phyloP scores from a whole-genome alignment of 1,284 basidiomycete species.

The Ceratobasidium sp. region DNA sequence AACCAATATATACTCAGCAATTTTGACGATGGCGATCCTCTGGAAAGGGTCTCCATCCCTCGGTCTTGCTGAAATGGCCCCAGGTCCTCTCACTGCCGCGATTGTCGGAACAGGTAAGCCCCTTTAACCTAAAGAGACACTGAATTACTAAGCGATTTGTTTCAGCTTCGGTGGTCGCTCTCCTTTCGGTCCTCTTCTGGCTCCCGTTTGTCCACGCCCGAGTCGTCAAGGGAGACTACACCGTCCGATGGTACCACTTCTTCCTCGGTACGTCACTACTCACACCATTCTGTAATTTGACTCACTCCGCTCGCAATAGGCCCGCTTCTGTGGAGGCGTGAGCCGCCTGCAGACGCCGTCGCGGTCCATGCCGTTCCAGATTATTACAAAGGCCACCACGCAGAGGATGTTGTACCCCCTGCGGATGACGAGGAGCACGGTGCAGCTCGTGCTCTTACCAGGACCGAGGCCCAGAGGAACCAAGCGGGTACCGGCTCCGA shows the following conservation, averaged over 20 bases:
- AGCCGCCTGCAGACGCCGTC: constrained; percentile 54
- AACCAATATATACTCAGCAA: constrained; percentile 41
- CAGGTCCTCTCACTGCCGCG: constrained; percentile 55
- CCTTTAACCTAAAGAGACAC: background rate
- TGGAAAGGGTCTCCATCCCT: constrained; percentile 56
- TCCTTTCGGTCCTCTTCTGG: constrained; percentile 60
- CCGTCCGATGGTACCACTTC: constrained; percentile 58
- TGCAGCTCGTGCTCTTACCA: constrained; percentile 1
- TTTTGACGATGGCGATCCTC: constrained; percentile 50
- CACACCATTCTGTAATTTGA: background rate
- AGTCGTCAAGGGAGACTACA: constrained; percentile 61
- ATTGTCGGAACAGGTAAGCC: constrained; percentile 55
- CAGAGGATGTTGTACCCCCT: constrained; percentile 49
- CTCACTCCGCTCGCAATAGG: constrained; percentile 50
- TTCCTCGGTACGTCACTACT: constrained; percentile 51
- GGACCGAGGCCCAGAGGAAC: background rate
- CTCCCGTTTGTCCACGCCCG: constrained; percentile 60
- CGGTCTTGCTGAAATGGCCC: constrained; percentile 57
- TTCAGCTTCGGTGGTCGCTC: constrained; percentile 54
- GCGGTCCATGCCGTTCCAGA: constrained; percentile 55
- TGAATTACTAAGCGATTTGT: background rate
- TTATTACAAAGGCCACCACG: constrained; percentile 56
- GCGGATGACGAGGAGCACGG: constrained; percentile 20
- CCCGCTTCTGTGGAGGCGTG: constrained; percentile 59
- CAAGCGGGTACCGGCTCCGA: background rate